These are phyloP conservation scores for Helianthus tuberosus DNA, from an alignment of 129 eudicot species.

Conservation along the genomic window DNA sequence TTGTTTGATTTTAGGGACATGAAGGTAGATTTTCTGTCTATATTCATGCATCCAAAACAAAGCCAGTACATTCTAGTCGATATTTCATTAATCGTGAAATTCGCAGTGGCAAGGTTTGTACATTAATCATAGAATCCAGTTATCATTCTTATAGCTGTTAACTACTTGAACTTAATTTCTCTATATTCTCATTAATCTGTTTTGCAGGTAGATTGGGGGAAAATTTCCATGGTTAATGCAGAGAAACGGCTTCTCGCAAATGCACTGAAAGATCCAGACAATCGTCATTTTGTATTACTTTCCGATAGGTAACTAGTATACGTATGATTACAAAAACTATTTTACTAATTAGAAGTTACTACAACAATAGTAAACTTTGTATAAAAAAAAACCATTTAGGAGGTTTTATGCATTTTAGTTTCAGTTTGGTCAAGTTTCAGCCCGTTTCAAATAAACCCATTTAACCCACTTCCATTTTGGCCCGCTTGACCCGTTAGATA, in stretches of 20 bases:
- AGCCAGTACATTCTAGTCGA: constrained; percentile 77
- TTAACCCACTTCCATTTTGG: neutral
- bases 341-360: too few species aligned
- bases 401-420: too few species aligned
- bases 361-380: too few species aligned
- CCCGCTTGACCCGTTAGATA: neutral
- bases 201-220: constrained; percentile 88
- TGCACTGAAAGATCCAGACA: constrained; percentile 84
- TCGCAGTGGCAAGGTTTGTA: constrained; percentile 74
- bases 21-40: constrained; percentile 86
- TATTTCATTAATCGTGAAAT: constrained; percentile 79
- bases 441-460: neutral
- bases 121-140: neutral
- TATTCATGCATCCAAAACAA: constrained; percentile 80
- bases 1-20: constrained; percentile 54
- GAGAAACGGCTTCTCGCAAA: constrained; percentile 83
- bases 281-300: constrained; percentile 86
- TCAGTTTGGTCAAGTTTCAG: neutral
- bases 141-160: neutral
- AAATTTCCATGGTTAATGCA: constrained; percentile 95
- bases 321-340: too few species aligned
- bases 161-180: neutral
- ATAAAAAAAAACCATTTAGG: too few species aligned
- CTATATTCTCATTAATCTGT: constrained; percentile 4
- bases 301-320: constrained; percentile 68